A percentile compares a stretch with the other conserved stretches of the same genome.
These are phyloP conservation scores for Ceratocystis variospora DNA, from an alignment of 2,329 filamentous ascomycete species.

Conservation along the genomic window DNA sequence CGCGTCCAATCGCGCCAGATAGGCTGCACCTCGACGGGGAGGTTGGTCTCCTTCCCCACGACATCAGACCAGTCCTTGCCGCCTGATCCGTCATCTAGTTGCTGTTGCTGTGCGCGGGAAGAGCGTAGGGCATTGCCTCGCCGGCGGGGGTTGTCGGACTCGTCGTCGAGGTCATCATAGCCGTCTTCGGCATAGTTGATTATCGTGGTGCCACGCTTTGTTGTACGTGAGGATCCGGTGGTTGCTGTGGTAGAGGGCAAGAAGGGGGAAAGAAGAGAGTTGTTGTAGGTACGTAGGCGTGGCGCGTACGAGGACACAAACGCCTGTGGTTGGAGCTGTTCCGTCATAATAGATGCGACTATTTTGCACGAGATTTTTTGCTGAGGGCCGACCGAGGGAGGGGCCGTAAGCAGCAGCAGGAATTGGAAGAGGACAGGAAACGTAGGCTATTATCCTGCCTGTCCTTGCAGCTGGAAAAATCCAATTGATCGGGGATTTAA, in stretches of 20 bases:
- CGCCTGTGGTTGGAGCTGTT: constrained; percentile 49
- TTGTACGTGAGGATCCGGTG: constrained; percentile 58
- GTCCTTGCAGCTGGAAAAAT: not conserved
- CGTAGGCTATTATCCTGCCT: not conserved
- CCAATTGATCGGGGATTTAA: not conserved
- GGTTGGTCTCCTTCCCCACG: constrained; percentile 65
- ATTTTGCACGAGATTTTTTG: not conserved
- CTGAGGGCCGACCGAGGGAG: not conserved
- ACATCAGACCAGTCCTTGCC: constrained; percentile 57
- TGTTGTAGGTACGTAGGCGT: constrained; percentile 77
- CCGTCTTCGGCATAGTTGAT: constrained; percentile 98
- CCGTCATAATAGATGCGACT: constrained; percentile 10
- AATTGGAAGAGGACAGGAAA: not conserved
- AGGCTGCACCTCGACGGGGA: constrained; percentile 72
- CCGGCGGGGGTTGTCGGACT: constrained; percentile 62
- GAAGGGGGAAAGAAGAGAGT: constrained; percentile 77
- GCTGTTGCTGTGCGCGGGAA: constrained; percentile 41
- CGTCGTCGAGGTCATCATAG: constrained; percentile 64
- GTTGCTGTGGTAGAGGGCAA: constrained; percentile 55
- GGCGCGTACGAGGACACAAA: constrained; percentile 87
- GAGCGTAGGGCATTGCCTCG: constrained; percentile 75
- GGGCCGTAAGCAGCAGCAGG: not conserved
- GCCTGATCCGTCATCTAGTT: constrained; percentile 48
- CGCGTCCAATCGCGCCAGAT: constrained; percentile 97
- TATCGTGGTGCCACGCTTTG: constrained; percentile 88